Evolutionary conservation across 164 flowering plant species (phyloP), one percentile per base, ranked within the genome.

Genomic region (Sedum album): DNA sequence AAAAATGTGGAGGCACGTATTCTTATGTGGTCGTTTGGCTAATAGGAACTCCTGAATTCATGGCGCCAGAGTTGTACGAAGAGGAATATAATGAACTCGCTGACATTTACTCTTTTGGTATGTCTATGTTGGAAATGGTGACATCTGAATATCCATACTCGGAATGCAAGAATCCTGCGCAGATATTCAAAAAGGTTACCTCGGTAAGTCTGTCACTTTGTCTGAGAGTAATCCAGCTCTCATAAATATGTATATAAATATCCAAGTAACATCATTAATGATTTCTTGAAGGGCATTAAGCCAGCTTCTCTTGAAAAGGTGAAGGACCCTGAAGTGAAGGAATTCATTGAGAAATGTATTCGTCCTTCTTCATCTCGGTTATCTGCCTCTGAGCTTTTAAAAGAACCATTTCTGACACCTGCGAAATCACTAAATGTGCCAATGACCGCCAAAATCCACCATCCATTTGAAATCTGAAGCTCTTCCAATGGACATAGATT

Each of bases 31-130:
- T 20, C 42, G 20, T 26, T 66, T 68, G 31, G 44, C 8, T 20
- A 10, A 1, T 75, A 85, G 93, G 91, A 15, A 89, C 96, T 26
- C 96, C 90, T 4, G 91, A 85, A 65, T 89, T 86, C 81, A 89
- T 89, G 91, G 95, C 95, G 10, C 95, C 91, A 0, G 95, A 89
- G 84, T 84, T 89, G 39, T 89, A 86, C 66, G 95, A 89, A 4
- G 95, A 87, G 70, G 84, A 84, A 46, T 87, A 87, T 70, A 82
- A 85, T 79, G 91, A 89, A 68, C 82, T 85, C 28, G 89, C 79
- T 18, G 96, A 89, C 75, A 77, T 89, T 33, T 89, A 89, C 79
- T 85, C 96, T 21, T 89, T 89, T 70, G 92, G 96, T 65, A 76
- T 89, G 86, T 89, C 90, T 81, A 79, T 89, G 74, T 69, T 87